Conservation (phyloP, 768 basidiomycete genomes). For the Collybia nuda region DNA sequence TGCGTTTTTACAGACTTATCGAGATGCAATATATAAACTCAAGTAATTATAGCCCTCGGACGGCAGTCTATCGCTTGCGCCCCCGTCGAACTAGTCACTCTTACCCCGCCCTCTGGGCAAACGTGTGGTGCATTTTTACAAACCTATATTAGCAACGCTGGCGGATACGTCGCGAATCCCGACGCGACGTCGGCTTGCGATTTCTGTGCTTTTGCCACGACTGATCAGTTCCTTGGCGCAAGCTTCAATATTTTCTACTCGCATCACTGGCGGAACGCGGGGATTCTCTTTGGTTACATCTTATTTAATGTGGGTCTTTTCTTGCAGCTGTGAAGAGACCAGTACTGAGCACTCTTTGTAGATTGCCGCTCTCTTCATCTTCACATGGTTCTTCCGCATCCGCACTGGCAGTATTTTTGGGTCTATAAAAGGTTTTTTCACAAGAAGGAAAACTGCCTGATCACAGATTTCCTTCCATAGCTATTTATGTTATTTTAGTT, state of each 20-base stretch:
- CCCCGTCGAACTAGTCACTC: constrained; percentile 54
- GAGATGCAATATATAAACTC: constrained; percentile 26
- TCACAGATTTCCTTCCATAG: too few species aligned
- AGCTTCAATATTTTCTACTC: constrained; percentile 64
- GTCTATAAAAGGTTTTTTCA: constrained; percentile 15
- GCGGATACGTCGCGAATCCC: constrained; percentile 62
- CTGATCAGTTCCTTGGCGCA: constrained; percentile 52
- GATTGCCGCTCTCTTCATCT: constrained; percentile 43
- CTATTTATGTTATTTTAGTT: too few species aligned
- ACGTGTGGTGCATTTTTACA: constrained; percentile 55
- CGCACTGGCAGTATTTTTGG: constrained; percentile 26
- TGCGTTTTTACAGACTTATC: constrained; percentile 18
- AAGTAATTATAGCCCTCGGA: constrained; percentile 46
- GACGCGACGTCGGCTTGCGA: constrained; percentile 48
- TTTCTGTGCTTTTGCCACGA: constrained; percentile 54
- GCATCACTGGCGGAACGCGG: constrained; percentile 51
- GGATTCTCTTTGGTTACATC: constrained; percentile 49
- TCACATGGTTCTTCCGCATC: constrained; percentile 62
- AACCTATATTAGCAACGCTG: constrained; percentile 45
- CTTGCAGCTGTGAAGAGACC: neutral
- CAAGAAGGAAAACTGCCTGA: neutral
- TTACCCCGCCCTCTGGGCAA: constrained; percentile 59
- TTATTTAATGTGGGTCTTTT: constrained; percentile 38
- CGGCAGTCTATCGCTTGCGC: constrained; percentile 53
- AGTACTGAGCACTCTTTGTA: constrained; percentile 17